Base-by-base conservation (phyloP, 2,329 filamentous ascomycete genomes). In the Botrytis elliptica region DNA sequence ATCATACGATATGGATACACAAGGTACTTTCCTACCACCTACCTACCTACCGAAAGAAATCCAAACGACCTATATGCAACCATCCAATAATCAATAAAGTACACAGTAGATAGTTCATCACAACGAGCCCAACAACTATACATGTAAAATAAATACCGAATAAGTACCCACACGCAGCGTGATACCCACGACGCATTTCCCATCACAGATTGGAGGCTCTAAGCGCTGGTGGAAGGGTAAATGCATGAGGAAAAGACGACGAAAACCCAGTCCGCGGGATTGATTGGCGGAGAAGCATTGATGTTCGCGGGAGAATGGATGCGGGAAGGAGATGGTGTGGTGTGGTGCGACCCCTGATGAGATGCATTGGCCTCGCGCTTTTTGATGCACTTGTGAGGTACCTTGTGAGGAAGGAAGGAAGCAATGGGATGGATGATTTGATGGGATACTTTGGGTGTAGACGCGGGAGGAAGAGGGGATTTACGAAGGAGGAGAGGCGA, bases 281-380 rank as follows among this genome's bases (percentile, higher is more conserved):
- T 25, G 29, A 44, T 66, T 66, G 64, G 64, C 49, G 18, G 3
- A 3, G 60, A 7, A 63, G 36, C 44, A 16, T 49, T 36, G 64
- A n/a, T n/a, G 42, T 36, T 40, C 36, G 64, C 64, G 44, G n/a
- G 22, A 49, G n/a, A 36, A 22, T 14, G 1, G 29, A 4, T 63
- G 60, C 60, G 22, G 60, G 52, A 57, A 42, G 40, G 14, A 42
- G 9, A 29, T n/a, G 25, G 18, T 16, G 22, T 22, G 42, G 16
- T 18, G 46, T 10, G 52, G 52, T 57, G 52, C 52, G 18, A 49
- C 64, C 64, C 64, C 64, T 66, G 64, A 66, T 36, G 42, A 49
- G 22, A 29, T 66, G 64, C 64, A 66, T 66, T 49, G 64, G 64
- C 20, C 63, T 65, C 63, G 42, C 63, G 44, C 44, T 57, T 57